A percentile compares a stretch with the other conserved stretches of the same genome.
Evolutionary conservation across 129 eudicot genomes (phyloP).

Genomic region (Ambrosia trifida): DNA sequence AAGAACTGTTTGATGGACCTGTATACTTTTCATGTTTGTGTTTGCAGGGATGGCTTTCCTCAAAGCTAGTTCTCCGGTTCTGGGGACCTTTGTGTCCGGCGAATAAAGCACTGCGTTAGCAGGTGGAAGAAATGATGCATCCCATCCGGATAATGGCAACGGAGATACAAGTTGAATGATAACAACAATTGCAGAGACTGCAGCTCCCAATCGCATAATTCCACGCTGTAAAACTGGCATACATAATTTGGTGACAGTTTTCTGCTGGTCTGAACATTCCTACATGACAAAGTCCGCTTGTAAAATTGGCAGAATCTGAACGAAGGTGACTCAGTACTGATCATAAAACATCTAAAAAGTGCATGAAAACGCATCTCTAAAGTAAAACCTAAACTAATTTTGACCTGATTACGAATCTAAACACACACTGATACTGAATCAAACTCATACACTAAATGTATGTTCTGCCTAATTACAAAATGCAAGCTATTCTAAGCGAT

Average conservation of each 20-base stretch:
- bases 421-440: not conserved
- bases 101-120: constrained; percentile 94
- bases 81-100: constrained; percentile 93
- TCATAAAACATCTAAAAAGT: constrained; percentile 4
- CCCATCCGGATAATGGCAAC: constrained; percentile 51
- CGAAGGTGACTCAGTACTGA: not conserved
- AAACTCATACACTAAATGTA: constrained; percentile 5
- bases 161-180: constrained; percentile 72
- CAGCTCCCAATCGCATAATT: constrained; percentile 50
- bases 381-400: constrained; percentile 19
- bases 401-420: not conserved
- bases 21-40: constrained; percentile 84
- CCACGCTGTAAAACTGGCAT: constrained; percentile 41
- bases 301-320: constrained; percentile 31
- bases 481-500: not conserved
- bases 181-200: constrained; percentile 51
- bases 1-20: constrained; percentile 43
- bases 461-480: not conserved
- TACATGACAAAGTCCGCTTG: constrained; percentile 54
- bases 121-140: constrained; percentile 49
- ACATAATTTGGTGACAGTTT: constrained; percentile 21
- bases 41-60: constrained; percentile 98
- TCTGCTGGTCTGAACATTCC: constrained; percentile 48
- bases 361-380: not conserved
- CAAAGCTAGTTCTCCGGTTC: constrained; percentile 97